Conservation (phyloP, 495 filamentous ascomycete genomes). For the Aspergillus olivimuriae region DNA sequence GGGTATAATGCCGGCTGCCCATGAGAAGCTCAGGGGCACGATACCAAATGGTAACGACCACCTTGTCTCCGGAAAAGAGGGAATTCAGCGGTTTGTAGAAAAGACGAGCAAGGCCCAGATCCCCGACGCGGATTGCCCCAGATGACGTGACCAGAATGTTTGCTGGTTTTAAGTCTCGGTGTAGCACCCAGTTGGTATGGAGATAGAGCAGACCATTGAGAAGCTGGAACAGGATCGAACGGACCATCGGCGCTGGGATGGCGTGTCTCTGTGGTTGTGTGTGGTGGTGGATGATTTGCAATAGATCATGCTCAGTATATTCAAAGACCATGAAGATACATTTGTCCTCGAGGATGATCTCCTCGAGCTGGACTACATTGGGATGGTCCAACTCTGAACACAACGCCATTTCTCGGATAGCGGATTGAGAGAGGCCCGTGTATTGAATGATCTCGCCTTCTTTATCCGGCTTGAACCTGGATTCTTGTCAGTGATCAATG, state of each 20-base stretch:
- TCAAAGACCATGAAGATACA: constrained; percentile 99
- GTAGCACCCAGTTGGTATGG: constrained; percentile 94
- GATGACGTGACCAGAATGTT: constrained; percentile 96
- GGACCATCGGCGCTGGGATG: constrained; percentile 82
- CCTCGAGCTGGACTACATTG: constrained; percentile 85
- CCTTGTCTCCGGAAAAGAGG: constrained; percentile 91
- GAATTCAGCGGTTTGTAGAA: constrained; percentile 91
- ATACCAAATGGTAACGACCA: constrained; percentile 99
- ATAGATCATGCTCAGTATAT: constrained; percentile 92
- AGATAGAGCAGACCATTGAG: constrained; percentile 91
- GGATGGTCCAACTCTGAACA: constrained; percentile 86
- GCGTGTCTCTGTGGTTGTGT: constrained; percentile 78
- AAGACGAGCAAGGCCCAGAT: constrained; percentile 83
- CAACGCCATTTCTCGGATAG: constrained; percentile 96
- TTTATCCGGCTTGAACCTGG: constrained; percentile 96
- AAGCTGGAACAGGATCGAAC: constrained; percentile 89
- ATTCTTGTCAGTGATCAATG: constrained; percentile 4
- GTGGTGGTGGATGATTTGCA: constrained; percentile 98
- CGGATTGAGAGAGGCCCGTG: constrained; percentile 95
- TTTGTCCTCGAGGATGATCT: constrained; percentile 97
- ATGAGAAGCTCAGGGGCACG: constrained; percentile 89
- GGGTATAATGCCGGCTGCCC: too few species aligned
- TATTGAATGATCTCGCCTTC: constrained; percentile 93
- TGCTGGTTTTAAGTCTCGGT: constrained; percentile 93
- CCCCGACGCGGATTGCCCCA: constrained; percentile 89